These are phyloP conservation scores for Claviceps cyperi DNA, from an alignment of 2,329 filamentous ascomycete genomes.

Conservation along the genomic window DNA sequence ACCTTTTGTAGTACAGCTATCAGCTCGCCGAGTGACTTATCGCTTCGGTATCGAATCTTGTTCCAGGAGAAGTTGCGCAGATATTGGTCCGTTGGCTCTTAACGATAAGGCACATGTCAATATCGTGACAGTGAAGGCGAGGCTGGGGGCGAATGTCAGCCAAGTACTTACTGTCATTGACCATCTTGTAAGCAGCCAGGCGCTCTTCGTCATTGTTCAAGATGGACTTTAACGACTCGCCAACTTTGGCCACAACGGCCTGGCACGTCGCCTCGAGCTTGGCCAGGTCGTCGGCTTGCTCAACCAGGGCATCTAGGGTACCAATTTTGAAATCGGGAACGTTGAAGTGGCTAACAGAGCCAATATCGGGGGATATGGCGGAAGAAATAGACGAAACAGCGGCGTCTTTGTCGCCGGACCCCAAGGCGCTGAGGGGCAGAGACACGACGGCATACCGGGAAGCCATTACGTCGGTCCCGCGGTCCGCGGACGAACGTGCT, in stretches of 20 bases:
- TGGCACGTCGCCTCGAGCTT: slow-evolving; percentile 76
- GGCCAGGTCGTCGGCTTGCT: slow-evolving; percentile 86
- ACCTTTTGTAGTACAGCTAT: slow-evolving; percentile 84
- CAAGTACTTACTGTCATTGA: slow-evolving; percentile 67
- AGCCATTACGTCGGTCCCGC: slow-evolving; percentile 22
- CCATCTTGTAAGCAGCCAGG: slow-evolving; percentile 73
- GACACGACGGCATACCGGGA: slow-evolving; percentile 77
- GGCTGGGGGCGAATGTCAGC: slow-evolving; percentile 10
- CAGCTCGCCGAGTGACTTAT: slow-evolving; percentile 77
- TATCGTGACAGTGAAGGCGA: not conserved
- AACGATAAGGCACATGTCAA: slow-evolving; percentile 1
- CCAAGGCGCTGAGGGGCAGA: slow-evolving; percentile 74
- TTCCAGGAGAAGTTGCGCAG: slow-evolving; percentile 87
- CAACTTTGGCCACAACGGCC: slow-evolving; percentile 73
- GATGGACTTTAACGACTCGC: slow-evolving; percentile 68
- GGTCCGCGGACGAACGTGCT: not conserved
- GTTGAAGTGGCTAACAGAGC: slow-evolving; percentile 59
- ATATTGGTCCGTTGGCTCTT: slow-evolving; percentile 94
- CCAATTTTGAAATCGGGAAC: slow-evolving; percentile 97
- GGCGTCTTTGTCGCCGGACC: slow-evolving; percentile 66
- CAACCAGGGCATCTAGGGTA: slow-evolving; percentile 83
- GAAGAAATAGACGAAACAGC: slow-evolving; percentile 62
- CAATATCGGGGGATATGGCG: slow-evolving; percentile 60
- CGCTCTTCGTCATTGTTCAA: slow-evolving; percentile 76
- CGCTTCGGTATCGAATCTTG: slow-evolving; percentile 90